phyloP scores from a whole-genome alignment of 192 early-diverging fungal genomes.

The Coemansia sp. region DNA sequence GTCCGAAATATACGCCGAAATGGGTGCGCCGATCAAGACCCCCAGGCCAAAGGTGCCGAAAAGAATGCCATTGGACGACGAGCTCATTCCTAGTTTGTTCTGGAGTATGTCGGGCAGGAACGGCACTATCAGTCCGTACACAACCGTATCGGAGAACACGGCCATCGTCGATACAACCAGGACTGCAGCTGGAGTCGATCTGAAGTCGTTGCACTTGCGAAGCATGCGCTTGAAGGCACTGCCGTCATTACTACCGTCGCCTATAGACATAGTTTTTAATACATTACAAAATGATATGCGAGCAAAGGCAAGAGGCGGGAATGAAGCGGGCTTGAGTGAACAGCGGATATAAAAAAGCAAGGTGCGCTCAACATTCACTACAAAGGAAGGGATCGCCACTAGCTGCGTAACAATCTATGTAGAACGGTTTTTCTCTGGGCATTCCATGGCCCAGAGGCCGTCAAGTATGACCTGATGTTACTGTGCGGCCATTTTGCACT shows the following conservation, averaged over 20 bases:
- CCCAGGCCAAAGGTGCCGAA: constrained; percentile 76
- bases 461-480: no score
- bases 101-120: constrained; percentile 69
- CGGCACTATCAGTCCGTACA: constrained; percentile 76
- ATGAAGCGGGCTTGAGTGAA: no score
- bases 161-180: constrained; percentile 57
- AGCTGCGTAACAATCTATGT: background rate
- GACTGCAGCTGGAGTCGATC: constrained; percentile 45
- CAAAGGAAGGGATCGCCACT: background rate
- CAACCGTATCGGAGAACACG: constrained; percentile 68
- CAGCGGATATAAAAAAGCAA: background rate
- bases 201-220: constrained; percentile 43
- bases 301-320: background rate
- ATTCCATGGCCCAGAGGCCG: no score
- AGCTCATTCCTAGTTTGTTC: constrained; percentile 61
- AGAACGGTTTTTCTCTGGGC: no score
- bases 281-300: background rate
- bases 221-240: constrained; percentile 26
- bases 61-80: constrained; percentile 65
- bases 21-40: constrained; percentile 63
- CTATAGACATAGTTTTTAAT: background rate
- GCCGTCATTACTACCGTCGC: background rate
- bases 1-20: constrained; percentile 76
- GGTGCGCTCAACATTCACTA: background rate
- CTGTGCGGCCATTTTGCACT: no score